Evolutionary conservation across 352 stramenopile species (phyloP).

Genomic region (Phytophthora idaei): DNA sequence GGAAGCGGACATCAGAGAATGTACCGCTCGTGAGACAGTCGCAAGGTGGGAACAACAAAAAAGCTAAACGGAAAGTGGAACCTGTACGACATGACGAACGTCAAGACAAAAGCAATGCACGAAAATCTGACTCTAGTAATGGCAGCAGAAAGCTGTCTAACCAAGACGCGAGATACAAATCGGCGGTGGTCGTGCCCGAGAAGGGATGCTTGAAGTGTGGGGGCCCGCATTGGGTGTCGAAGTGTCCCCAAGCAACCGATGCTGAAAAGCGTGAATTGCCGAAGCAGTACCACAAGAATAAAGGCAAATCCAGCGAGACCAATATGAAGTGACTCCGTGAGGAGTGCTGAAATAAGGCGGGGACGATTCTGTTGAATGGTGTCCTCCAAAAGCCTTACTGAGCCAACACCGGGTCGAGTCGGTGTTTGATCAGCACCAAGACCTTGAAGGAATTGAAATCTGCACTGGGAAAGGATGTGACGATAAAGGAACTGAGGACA

Average conservation of each 20-base stretch:
- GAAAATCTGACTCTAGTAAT: too few species aligned
- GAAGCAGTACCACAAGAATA: constrained; percentile 8
- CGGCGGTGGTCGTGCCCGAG: not conserved
- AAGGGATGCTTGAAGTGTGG: constrained; percentile 15
- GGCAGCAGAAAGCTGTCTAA: not conserved
- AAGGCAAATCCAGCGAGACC: constrained; percentile 1
- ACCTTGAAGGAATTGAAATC: not conserved
- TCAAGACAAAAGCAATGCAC: too few species aligned
- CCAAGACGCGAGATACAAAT: not conserved
- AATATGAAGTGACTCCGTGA: constrained; percentile 16
- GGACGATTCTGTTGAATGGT: constrained; percentile 15
- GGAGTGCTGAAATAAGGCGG: constrained; percentile 9
- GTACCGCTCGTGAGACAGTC: too few species aligned
- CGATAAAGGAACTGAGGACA: not conserved
- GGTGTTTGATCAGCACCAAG: constrained; percentile 4
- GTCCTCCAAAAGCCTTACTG: constrained; percentile 10
- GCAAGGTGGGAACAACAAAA: too few species aligned
- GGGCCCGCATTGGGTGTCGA: constrained; percentile 1
- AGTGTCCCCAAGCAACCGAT: constrained; percentile 2
- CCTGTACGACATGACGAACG: too few species aligned
- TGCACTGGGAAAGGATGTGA: not conserved
- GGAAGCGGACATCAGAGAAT: not conserved
- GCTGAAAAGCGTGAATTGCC: constrained; percentile 2
- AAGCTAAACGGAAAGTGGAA: too few species aligned
- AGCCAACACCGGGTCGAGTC: constrained; percentile 1